A percentile compares a stretch with the other conserved stretches of the same genome.
These are phyloP conservation scores for Thalassiosira oceanica DNA, from an alignment of 352 stramenopile species.

Conservation along the genomic window DNA sequence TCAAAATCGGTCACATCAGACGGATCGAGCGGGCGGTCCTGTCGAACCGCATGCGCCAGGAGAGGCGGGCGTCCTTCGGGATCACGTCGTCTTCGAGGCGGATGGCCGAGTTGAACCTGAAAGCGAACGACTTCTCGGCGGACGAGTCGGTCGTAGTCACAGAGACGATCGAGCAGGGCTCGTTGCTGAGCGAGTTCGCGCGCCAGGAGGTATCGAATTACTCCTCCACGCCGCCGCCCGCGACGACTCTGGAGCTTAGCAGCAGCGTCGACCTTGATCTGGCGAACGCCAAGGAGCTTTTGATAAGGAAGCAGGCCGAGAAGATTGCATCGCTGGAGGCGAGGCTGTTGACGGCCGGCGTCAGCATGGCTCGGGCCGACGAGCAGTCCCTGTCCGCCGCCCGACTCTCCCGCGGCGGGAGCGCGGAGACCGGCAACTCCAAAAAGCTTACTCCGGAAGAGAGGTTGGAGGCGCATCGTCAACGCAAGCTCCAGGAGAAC, in stretches of 20 bases:
- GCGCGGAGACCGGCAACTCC: slow-evolving; percentile 21
- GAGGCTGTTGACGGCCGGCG: slow-evolving; percentile 17
- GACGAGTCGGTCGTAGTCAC: too few relatives aligned
- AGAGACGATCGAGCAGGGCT: slow-evolving; percentile 11
- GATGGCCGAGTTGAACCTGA: too few relatives aligned
- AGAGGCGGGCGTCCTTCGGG: too few relatives aligned
- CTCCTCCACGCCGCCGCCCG: slow-evolving; percentile 13
- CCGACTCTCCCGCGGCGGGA: slow-evolving; percentile 19
- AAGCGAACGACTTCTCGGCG: too few relatives aligned
- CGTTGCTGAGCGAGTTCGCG: slow-evolving; percentile 45
- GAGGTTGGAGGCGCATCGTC: slow-evolving; percentile 45
- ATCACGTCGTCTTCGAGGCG: too few relatives aligned
- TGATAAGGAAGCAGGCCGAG: slow-evolving; percentile 49
- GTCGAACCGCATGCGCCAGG: slow-evolving; percentile 31
- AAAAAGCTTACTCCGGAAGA: slow-evolving; percentile 52
- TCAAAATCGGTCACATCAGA: slow-evolving; percentile 56
- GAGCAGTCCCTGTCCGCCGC: slow-evolving; percentile 11
- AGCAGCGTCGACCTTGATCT: slow-evolving; percentile 17
- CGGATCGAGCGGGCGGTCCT: slow-evolving; percentile 48
- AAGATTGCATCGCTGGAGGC: slow-evolving; percentile 49
- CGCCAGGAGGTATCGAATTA: slow-evolving; percentile 32
- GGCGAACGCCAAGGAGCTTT: slow-evolving; percentile 25
- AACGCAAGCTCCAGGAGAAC: slow-evolving; percentile 54
- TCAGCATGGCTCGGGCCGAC: not conserved
- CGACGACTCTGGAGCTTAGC: too few relatives aligned